A percentile compares a stretch with the other conserved stretches of the same genome.
These are phyloP conservation scores for Neofusicoccum umdonicola DNA, from an alignment of 2,329 filamentous ascomycete genomes.

Conservation along the genomic window DNA sequence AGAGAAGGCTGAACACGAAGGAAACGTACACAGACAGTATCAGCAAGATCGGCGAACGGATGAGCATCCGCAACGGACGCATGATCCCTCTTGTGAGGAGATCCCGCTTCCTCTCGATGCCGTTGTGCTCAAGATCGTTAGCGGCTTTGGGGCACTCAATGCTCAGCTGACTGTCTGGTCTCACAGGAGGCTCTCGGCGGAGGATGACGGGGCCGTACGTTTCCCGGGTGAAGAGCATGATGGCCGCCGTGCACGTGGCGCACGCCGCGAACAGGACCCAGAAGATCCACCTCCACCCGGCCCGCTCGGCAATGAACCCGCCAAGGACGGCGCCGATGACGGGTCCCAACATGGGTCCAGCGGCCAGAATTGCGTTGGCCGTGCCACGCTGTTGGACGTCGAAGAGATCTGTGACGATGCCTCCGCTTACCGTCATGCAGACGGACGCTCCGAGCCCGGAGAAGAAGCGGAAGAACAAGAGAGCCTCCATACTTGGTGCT, in stretches of 20 bases:
- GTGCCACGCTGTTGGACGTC: slow-evolving; percentile 23
- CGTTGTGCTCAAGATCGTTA: no score
- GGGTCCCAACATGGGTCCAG: slow-evolving; percentile 32
- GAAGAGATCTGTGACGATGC: slow-evolving; percentile 28
- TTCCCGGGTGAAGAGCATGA: slow-evolving; percentile 44
- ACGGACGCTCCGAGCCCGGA: slow-evolving; percentile 27
- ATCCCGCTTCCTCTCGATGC: no score
- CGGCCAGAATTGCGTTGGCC: slow-evolving; percentile 23
- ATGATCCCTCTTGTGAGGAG: no score
- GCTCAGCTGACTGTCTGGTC: no score
- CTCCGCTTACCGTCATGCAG: slow-evolving; percentile 20
- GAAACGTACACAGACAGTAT: slow-evolving; percentile 18
- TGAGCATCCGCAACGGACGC: slow-evolving; percentile 15
- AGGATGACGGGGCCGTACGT: slow-evolving; percentile 47
- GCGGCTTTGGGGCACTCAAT: no score
- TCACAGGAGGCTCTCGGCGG: slow-evolving; percentile 17
- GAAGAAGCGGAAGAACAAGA: slow-evolving; percentile 26
- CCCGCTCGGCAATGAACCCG: slow-evolving; percentile 33
- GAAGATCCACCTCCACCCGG: slow-evolving; percentile 36
- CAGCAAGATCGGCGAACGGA: slow-evolving; percentile 25
- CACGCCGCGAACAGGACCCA: slow-evolving; percentile 32
- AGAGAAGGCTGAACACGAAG: slow-evolving; percentile 22
- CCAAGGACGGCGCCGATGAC: slow-evolving; percentile 32
- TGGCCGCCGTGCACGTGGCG: slow-evolving; percentile 24
- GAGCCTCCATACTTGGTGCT: slow-evolving; percentile 23